Percentiles rank a stretch among this genome's conserved stretches.
These are phyloP conservation scores for Exophiala alcalophila DNA, from an alignment of 2,329 filamentous ascomycete genomes.

Conservation along the genomic window DNA sequence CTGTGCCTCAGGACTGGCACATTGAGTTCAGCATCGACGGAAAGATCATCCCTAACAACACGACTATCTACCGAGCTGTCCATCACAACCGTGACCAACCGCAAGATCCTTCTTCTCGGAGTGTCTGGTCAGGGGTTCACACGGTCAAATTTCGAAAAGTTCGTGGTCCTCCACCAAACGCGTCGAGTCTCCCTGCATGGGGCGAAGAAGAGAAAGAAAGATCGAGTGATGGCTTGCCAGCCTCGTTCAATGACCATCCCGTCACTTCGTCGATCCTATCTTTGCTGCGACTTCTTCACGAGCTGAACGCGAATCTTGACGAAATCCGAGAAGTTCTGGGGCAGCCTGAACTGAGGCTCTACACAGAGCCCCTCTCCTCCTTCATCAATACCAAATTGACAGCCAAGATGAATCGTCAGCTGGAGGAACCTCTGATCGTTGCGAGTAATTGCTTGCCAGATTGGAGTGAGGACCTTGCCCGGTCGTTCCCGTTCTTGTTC, in stretches of 20 bases:
- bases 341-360: slow-evolving; percentile 59
- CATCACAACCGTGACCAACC: slow-evolving; percentile 64
- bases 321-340: slow-evolving; percentile 71
- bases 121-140: slow-evolving; percentile 86
- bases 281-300: slow-evolving; percentile 84
- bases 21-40: slow-evolving; percentile 89
- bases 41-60: slow-evolving; percentile 82
- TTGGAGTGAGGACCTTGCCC: slow-evolving; percentile 93
- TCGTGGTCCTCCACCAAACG: slow-evolving; percentile 75
- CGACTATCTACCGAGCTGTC: slow-evolving; percentile 92
- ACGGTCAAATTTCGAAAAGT: slow-evolving; percentile 89
- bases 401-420: slow-evolving; percentile 91
- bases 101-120: slow-evolving; percentile 67
- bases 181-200: slow-evolving; percentile 52
- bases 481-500: slow-evolving; percentile 93
- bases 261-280: slow-evolving; percentile 83
- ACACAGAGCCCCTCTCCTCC: slow-evolving; percentile 80
- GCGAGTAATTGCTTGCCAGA: slow-evolving; percentile 92
- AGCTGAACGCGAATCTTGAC: slow-evolving; percentile 88
- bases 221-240: slow-evolving; percentile 60
- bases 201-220: slow-evolving; percentile 35
- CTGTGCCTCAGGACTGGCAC: slow-evolving; percentile 89
- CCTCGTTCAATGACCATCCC: slow-evolving; percentile 77
- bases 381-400: slow-evolving; percentile 99
- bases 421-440: slow-evolving; percentile 94